Evolutionary conservation across 2,329 filamentous ascomycete species (phyloP).

Genomic region (Dothideomycetes sp.): DNA sequence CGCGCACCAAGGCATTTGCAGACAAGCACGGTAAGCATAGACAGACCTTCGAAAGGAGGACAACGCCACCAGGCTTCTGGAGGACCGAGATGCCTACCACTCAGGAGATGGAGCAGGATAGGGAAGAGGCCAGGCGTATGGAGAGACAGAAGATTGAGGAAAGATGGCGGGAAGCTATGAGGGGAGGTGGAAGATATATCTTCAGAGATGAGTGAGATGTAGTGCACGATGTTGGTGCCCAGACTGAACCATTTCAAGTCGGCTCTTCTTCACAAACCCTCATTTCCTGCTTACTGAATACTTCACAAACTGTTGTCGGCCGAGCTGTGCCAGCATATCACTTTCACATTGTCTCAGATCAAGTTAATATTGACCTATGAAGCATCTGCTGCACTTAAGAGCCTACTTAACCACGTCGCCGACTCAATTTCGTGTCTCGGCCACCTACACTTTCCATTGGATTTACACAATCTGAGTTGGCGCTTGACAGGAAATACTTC

Average conservation of each 20-base stretch:
- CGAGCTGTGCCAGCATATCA: too few relatives aligned
- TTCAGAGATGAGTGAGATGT: slow-evolving; percentile 60
- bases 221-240: neutral
- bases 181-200: slow-evolving; percentile 62
- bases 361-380: too few relatives aligned
- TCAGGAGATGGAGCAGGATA: slow-evolving; percentile 62
- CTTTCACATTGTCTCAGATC: too few relatives aligned
- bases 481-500: too few relatives aligned
- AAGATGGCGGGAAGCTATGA: slow-evolving; percentile 72
- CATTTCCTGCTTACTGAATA: too few relatives aligned
- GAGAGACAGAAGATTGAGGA: slow-evolving; percentile 57
- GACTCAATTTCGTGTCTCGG: too few relatives aligned
- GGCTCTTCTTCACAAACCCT: too few relatives aligned
- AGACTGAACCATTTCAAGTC: neutral
- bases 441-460: too few relatives aligned
- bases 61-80: slow-evolving; percentile 83
- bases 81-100: slow-evolving; percentile 78
- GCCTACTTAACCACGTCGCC: too few relatives aligned
- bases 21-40: slow-evolving; percentile 69
- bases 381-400: too few relatives aligned
- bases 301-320: too few relatives aligned
- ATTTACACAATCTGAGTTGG: too few relatives aligned
- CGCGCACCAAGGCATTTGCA: slow-evolving; percentile 61
- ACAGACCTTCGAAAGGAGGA: slow-evolving; percentile 58
- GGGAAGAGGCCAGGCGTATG: slow-evolving; percentile 50